Conservation (phyloP, 2,329 filamentous ascomycete genomes). For the Pochonia chlamydosporia region DNA sequence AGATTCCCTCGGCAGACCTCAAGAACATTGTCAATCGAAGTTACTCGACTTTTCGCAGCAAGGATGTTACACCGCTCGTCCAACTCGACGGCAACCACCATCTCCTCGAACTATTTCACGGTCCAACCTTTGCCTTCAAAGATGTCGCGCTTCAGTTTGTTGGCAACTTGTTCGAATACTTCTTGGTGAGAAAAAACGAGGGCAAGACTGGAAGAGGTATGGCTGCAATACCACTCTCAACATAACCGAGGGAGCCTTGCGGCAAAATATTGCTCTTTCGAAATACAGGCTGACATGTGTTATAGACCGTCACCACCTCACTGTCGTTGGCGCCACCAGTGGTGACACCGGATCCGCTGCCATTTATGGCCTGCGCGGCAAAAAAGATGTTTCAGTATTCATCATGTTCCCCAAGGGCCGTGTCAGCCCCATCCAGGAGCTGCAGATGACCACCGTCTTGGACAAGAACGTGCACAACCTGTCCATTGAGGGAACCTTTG, state of each 20-base stretch:
- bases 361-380: conserved; percentile 89
- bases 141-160: conserved; percentile 93
- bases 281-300: conserved; percentile 13
- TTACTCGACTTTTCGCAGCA: conserved; percentile 82
- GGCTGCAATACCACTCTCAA: conserved; percentile 7
- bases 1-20: conserved; percentile 77
- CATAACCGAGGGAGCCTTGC: neutral
- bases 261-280: neutral
- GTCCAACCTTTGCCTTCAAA: conserved; percentile 93
- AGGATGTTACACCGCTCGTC: conserved; percentile 72
- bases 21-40: conserved; percentile 77
- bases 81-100: conserved; percentile 73
- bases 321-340: conserved; percentile 80
- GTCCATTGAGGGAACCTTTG: conserved; percentile 83
- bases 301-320: conserved; percentile 69
- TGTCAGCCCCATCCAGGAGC: conserved; percentile 87
- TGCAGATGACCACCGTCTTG: conserved; percentile 92
- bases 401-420: conserved; percentile 90
- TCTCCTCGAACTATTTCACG: conserved; percentile 91
- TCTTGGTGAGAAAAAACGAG: conserved; percentile 67
- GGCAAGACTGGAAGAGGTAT: conserved; percentile 55
- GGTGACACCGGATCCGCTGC: conserved; percentile 90
- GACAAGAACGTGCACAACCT: conserved; percentile 92
- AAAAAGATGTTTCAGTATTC: conserved; percentile 95
- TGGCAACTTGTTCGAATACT: conserved; percentile 94